Conservation (phyloP, 129 eudicot species). For the carrot (Daucus carota) region DNA sequence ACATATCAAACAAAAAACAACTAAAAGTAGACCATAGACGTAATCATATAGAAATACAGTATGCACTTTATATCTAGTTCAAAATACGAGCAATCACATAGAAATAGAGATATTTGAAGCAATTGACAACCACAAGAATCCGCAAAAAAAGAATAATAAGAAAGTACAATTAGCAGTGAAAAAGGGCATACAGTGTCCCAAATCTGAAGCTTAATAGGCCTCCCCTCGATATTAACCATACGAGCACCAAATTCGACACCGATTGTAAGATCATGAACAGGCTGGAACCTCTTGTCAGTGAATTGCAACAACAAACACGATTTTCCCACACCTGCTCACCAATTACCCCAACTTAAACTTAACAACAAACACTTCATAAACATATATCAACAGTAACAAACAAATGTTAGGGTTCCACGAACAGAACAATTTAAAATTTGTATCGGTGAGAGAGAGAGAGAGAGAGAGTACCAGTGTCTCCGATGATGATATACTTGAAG, state of each 20-base stretch:
- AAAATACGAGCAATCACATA: background rate
- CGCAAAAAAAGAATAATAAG: background rate
- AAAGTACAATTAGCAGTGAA: background rate
- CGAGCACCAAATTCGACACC: conserved; percentile 97
- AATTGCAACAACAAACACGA: conserved; percentile 84
- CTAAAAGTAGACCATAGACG: background rate
- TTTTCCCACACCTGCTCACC: conserved; percentile 67
- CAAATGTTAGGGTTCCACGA: conserved; percentile 7
- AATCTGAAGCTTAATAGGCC: conserved; percentile 83
- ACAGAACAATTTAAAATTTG: conserved; percentile 3
- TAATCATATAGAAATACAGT: background rate
- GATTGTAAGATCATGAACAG: conserved; percentile 77
- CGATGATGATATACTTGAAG: conserved; percentile 91
- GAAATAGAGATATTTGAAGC: background rate
- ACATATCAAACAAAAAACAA: background rate
- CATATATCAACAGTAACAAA: background rate
- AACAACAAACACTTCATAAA: background rate
- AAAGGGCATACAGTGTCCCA: conserved; percentile 66
- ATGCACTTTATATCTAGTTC: too few relatives aligned
- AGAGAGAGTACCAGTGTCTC: conserved; percentile 53
- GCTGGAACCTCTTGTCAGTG: conserved; percentile 93
- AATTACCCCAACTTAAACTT: background rate
- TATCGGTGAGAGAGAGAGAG: too few relatives aligned
- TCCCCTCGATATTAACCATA: conserved; percentile 55
- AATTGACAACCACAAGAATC: background rate